A percentile compares a stretch with the other conserved stretches of the same genome.
Evolutionary conservation across 345 rosid species (phyloP).

Genomic region (Syzygium grande): DNA sequence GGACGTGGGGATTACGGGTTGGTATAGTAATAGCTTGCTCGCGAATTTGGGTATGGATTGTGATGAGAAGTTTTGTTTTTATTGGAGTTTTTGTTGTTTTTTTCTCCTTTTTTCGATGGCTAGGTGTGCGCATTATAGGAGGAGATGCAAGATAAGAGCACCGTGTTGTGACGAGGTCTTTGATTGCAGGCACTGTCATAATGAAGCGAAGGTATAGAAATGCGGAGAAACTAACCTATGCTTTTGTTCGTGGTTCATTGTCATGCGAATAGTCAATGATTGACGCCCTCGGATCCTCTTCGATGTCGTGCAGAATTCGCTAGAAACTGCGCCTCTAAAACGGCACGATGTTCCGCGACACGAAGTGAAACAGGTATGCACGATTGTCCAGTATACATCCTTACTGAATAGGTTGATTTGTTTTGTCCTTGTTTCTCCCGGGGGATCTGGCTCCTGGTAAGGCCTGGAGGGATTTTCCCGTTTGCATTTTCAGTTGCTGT

Average conservation of each 20-base stretch:
- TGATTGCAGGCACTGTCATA: conserved; percentile 91
- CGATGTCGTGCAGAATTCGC: conserved; percentile 33
- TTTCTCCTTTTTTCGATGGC: neutral
- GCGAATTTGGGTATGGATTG: neutral
- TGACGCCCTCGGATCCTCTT: neutral
- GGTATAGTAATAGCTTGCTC: neutral
- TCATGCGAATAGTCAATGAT: neutral
- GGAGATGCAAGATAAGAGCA: conserved; percentile 79
- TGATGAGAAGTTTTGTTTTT: neutral
- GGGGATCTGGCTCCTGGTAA: neutral
- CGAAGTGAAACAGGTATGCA: conserved; percentile 53
- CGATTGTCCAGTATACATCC: neutral
- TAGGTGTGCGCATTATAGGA: conserved; percentile 78
- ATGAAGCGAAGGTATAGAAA: conserved; percentile 58
- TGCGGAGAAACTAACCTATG: neutral
- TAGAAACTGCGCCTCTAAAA: conserved; percentile 35
- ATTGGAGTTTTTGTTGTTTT: neutral
- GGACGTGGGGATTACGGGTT: conserved; percentile 72
- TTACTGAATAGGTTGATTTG: neutral
- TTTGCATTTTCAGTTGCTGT: neutral
- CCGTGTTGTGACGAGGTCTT: conserved; percentile 82
- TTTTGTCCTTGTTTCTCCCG: neutral
- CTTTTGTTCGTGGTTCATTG: neutral
- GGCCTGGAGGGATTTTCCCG: neutral
- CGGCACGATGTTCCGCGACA: conserved; percentile 82